A percentile compares a stretch with the other conserved stretches of the same genome.
Conservation (phyloP, 805 yeast genomes). For the Ogataea haglerorum region DNA sequence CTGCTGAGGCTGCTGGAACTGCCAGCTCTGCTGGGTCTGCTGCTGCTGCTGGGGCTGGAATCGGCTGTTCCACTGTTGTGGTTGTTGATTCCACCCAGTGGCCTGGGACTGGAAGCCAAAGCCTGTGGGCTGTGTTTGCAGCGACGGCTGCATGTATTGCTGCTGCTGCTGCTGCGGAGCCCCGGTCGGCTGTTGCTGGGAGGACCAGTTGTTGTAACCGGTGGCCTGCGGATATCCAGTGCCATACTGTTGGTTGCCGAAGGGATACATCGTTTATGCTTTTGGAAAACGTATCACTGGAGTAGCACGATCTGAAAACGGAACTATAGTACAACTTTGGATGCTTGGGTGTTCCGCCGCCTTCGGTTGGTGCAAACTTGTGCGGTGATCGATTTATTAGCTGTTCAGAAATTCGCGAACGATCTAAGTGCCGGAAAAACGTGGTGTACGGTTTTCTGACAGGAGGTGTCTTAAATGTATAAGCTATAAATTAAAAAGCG, state of each 20-base stretch:
- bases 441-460: constrained; percentile 5
- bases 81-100: constrained; percentile 15
- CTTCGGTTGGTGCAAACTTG: neutral
- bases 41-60: constrained; percentile 16
- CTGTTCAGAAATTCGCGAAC: constrained; percentile 16
- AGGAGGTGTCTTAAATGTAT: neutral
- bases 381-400: constrained; percentile 9
- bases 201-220: constrained; percentile 27
- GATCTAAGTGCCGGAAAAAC: neutral
- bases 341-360: neutral
- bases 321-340: neutral
- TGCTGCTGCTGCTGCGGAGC: constrained; percentile 24
- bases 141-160: constrained; percentile 15
- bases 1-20: constrained; percentile 9
- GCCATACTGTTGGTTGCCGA: constrained; percentile 25
- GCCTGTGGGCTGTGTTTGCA: constrained; percentile 39
- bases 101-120: constrained; percentile 28
- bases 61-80: constrained; percentile 15
- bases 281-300: neutral
- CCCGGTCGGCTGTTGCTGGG: constrained; percentile 32
- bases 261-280: constrained; percentile 23
- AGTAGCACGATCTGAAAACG: neutral
- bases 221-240: constrained; percentile 24
- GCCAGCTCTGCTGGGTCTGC: constrained; percentile 13
- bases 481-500: constrained; percentile 6